A percentile compares a stretch with the other conserved stretches of the same genome.
These are phyloP conservation scores for Neckera pumila DNA, from an alignment of 225 moss, liverwort and hornwort genomes.

Conservation along the genomic window DNA sequence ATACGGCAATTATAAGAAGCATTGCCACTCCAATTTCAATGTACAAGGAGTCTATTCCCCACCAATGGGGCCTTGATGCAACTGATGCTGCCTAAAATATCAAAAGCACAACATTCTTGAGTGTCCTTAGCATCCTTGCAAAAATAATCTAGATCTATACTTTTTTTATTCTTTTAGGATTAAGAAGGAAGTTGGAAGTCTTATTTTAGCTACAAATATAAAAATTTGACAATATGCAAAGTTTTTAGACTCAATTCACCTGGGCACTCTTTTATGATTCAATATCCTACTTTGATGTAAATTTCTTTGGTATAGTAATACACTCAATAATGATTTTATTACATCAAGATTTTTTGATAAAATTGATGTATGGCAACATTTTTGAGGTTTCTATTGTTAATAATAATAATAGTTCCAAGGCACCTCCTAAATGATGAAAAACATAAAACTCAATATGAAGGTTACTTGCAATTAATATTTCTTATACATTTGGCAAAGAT, in stretches of 20 bases:
- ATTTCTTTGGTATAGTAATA: not conserved
- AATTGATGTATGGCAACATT: not conserved
- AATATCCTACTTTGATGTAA: not conserved
- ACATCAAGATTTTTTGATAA: not conserved
- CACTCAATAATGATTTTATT: not conserved
- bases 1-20: not conserved
- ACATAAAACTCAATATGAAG: not conserved
- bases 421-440: accelerated
- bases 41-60: slow-evolving; percentile 15
- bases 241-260: too few relatives aligned
- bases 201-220: not conserved
- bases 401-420: too few relatives aligned
- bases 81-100: not conserved
- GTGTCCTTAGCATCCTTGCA: accelerated
- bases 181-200: too few relatives aligned
- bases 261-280: not conserved
- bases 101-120: not conserved
- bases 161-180: too few relatives aligned
- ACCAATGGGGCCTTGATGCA: not conserved
- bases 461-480: not conserved
- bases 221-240: too few relatives aligned
- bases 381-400: accelerated
- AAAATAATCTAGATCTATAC: too few relatives aligned
- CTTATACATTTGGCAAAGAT: too few relatives aligned
- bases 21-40: not conserved